phyloP scores from a whole-genome alignment of 2,329 filamentous ascomycete species.

The Myriosclerotinia duriaeana region DNA sequence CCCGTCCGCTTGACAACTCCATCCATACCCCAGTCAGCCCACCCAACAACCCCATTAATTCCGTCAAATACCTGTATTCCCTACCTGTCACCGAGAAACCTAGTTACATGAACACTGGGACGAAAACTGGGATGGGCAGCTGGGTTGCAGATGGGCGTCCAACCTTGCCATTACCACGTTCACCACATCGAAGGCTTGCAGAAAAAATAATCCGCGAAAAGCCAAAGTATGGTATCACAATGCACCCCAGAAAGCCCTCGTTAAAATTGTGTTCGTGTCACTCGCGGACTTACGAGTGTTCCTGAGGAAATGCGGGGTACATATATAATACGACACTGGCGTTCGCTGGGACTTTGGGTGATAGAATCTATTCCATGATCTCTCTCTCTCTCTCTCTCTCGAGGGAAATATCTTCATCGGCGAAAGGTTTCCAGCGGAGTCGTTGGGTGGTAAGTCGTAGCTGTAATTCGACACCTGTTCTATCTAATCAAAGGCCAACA shows the following conservation, averaged over 20 bases:
- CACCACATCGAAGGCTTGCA: background rate
- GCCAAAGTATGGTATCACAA: background rate
- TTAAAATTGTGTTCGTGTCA: background rate
- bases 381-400: no score
- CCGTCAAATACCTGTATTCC: background rate
- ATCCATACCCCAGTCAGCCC: background rate
- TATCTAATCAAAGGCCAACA: background rate
- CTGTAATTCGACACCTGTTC: background rate
- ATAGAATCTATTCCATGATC: background rate
- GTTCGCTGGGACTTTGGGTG: background rate
- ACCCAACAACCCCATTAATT: background rate
- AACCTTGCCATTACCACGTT: background rate
- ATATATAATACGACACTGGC: background rate
- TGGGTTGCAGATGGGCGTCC: background rate
- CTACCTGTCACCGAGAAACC: background rate
- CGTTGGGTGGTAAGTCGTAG: background rate
- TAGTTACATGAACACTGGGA: no score
- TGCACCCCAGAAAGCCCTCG: slow-evolving; percentile 12
- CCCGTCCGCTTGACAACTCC: background rate
- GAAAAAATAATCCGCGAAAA: background rate
- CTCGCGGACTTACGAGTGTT: background rate
- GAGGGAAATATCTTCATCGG: background rate
- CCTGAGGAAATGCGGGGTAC: slow-evolving; percentile 11
- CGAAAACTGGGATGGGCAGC: background rate
- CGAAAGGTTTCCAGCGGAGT: no score